A percentile compares a stretch with the other conserved stretches of the same genome.
Conservation (phyloP, 495 filamentous ascomycete genomes). For the Rhypophila decipiens region DNA sequence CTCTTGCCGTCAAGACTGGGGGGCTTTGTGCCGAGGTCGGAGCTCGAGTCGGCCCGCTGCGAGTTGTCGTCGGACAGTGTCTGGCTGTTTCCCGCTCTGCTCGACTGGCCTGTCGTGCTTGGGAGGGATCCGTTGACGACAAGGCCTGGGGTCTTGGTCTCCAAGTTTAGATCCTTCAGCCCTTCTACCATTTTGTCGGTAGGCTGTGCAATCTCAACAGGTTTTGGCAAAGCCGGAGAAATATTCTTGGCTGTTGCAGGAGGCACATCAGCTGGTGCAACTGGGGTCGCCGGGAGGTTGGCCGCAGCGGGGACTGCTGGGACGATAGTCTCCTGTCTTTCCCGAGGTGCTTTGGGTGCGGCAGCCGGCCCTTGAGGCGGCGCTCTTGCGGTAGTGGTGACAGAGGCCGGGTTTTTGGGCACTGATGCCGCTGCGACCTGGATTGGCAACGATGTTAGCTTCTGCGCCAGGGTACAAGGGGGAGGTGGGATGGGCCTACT, state of each 20-base stretch:
- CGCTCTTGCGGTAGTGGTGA: slow-evolving; percentile 22
- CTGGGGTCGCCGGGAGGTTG: background rate
- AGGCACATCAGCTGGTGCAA: background rate
- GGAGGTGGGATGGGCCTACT: slow-evolving; percentile 29
- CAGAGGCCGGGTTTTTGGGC: slow-evolving; percentile 35
- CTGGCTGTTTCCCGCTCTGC: slow-evolving; percentile 29
- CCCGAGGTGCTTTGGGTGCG: background rate
- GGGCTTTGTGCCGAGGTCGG: slow-evolving; percentile 73
- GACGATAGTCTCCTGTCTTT: slow-evolving; percentile 6
- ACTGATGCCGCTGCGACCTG: slow-evolving; percentile 47
- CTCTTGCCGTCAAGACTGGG: slow-evolving; percentile 88
- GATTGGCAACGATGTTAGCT: slow-evolving; percentile 6
- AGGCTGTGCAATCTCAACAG: background rate
- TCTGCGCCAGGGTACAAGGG: background rate
- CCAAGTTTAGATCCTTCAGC: slow-evolving; percentile 31
- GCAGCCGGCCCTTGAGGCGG: background rate
- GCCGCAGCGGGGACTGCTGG: background rate
- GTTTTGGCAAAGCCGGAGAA: slow-evolving; percentile 8
- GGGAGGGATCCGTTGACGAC: slow-evolving; percentile 45
- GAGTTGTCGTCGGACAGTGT: slow-evolving; percentile 43
- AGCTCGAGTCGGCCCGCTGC: slow-evolving; percentile 55
- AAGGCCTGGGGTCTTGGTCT: slow-evolving; percentile 36
- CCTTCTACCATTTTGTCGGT: slow-evolving; percentile 30
- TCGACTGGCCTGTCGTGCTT: slow-evolving; percentile 22
- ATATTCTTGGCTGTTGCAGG: slow-evolving; percentile 6